phyloP scores from a whole-genome alignment of 176 grass and related monocot species.

The Pontederia crassipes region DNA sequence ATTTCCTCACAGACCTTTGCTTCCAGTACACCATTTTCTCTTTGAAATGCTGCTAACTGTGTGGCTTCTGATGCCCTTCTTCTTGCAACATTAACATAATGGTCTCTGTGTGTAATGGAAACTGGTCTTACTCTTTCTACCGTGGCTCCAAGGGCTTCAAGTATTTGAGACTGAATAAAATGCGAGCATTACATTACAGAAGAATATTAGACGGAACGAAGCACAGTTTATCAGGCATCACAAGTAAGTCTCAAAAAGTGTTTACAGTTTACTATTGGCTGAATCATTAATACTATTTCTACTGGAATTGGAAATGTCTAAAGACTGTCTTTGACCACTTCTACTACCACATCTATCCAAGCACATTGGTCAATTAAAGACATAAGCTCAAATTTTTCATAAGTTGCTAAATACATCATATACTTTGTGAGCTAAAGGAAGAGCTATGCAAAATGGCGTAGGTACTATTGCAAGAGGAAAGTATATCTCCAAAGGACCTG shows the following conservation, averaged over 20 bases:
- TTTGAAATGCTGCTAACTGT: conserved; percentile 20
- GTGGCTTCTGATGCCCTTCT: conserved; percentile 76
- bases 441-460: too few relatives aligned
- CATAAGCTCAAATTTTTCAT: background rate
- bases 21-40: conserved; percentile 11
- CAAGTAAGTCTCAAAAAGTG: too few relatives aligned
- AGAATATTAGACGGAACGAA: background rate
- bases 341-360: too few relatives aligned
- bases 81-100: conserved; percentile 94
- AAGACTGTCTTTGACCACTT: too few relatives aligned
- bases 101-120: conserved; percentile 80
- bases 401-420: too few relatives aligned
- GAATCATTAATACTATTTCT: too few relatives aligned
- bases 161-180: conserved; percentile 71
- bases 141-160: conserved; percentile 81
- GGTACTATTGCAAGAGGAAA: too few relatives aligned
- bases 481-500: too few relatives aligned
- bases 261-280: too few relatives aligned
- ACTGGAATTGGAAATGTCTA: too few relatives aligned
- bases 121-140: conserved; percentile 85
- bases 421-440: too few relatives aligned
- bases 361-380: background rate
- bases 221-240: too few relatives aligned
- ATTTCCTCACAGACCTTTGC: conserved; percentile 18
- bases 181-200: background rate